Conservation (phyloP, 805 yeast species). For the Starmerella geochares region DNA sequence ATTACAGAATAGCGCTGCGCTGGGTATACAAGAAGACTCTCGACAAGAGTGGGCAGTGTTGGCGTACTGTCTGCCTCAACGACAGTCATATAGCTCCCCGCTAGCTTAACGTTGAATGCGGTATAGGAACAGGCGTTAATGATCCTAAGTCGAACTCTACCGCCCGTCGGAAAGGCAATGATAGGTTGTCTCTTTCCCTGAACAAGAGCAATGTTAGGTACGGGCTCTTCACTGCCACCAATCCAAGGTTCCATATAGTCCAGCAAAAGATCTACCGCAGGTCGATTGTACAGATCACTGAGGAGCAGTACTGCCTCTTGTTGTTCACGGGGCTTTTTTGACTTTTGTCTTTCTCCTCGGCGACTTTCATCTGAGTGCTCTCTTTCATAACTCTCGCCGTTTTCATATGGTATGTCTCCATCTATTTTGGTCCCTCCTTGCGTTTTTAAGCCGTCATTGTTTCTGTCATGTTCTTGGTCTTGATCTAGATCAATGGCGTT, state of each 20-base stretch:
- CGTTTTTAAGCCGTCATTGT: background rate
- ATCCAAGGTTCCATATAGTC: slow-evolving; percentile 35
- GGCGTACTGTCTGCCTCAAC: slow-evolving; percentile 33
- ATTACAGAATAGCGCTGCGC: slow-evolving; percentile 75
- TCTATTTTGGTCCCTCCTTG: background rate
- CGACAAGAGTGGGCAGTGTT: slow-evolving; percentile 25
- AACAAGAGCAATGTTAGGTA: slow-evolving; percentile 37
- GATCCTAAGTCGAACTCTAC: slow-evolving; percentile 24
- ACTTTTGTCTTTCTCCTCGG: background rate
- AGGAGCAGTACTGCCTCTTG: slow-evolving; percentile 29
- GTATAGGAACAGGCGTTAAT: slow-evolving; percentile 32
- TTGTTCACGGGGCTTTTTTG: background rate
- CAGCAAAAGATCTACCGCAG: slow-evolving; percentile 31
- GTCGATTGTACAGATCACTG: slow-evolving; percentile 36
- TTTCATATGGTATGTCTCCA: background rate
- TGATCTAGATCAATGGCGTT: background rate
- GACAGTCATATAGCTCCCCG: slow-evolving; percentile 26
- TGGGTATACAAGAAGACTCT: slow-evolving; percentile 39
- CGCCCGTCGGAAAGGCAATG: slow-evolving; percentile 14
- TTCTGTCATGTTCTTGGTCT: background rate
- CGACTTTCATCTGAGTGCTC: background rate
- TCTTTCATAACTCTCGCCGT: background rate
- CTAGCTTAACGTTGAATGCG: slow-evolving; percentile 30
- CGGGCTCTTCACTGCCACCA: slow-evolving; percentile 34
- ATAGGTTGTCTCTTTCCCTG: slow-evolving; percentile 32